These are phyloP conservation scores for Musa troglodytarum DNA, from an alignment of 176 grass and related monocot genomes.

Conservation along the genomic window DNA sequence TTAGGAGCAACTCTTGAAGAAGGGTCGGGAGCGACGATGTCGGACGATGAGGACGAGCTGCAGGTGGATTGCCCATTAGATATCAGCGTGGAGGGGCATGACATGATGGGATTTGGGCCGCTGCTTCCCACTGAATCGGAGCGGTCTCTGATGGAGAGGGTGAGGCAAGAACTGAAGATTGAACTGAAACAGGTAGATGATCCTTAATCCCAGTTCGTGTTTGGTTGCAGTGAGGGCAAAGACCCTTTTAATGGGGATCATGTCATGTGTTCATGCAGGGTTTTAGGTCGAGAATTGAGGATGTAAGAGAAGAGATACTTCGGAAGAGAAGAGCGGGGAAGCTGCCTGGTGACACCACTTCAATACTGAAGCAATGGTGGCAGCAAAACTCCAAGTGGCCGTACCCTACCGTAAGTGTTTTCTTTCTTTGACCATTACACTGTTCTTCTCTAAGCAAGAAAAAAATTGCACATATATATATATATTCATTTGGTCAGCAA, in stretches of 20 bases:
- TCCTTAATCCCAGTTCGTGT: not conserved
- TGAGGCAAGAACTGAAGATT: constrained; percentile 87
- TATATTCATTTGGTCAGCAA: no score
- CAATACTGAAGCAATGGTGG: constrained; percentile 97
- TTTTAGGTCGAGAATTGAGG: constrained; percentile 96
- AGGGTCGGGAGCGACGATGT: constrained; percentile 84
- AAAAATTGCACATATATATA: no score
- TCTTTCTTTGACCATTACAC: not conserved
- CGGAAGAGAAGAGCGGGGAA: constrained; percentile 97
- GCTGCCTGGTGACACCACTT: constrained; percentile 95
- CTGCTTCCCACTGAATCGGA: constrained; percentile 82
- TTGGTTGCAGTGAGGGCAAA: not conserved
- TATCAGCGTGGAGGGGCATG: constrained; percentile 63
- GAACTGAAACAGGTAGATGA: constrained; percentile 79
- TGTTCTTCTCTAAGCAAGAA: no score
- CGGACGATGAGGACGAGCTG: constrained; percentile 86
- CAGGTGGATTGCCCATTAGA: constrained; percentile 43
- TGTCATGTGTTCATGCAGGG: constrained; percentile 27
- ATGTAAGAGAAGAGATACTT: constrained; percentile 90
- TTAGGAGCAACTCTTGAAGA: constrained; percentile 66
- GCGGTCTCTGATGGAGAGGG: constrained; percentile 93
- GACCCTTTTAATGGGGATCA: no score
- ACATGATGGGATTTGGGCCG: constrained; percentile 96
- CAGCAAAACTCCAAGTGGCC: constrained; percentile 98
- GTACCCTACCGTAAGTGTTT: constrained; percentile 80